Percentiles rank a stretch among this genome's conserved stretches.
These are phyloP conservation scores for Coprinellus aureogranulatus DNA, from an alignment of 768 basidiomycete species.

Conservation along the genomic window DNA sequence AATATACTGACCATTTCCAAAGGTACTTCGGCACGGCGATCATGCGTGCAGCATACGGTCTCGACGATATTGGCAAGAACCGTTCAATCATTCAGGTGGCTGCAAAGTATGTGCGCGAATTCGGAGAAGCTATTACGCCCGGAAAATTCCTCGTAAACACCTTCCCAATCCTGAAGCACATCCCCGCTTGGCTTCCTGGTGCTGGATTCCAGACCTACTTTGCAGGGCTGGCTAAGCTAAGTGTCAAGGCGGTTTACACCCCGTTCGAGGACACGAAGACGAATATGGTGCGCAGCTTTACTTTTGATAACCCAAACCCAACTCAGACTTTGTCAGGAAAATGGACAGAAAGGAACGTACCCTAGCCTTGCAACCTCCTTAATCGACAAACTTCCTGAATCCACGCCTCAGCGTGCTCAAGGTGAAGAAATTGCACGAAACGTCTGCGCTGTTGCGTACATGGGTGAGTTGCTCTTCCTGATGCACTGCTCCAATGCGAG, in stretches of 20 bases:
- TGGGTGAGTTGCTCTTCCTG: conserved; percentile 30
- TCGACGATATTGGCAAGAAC: conserved; percentile 22
- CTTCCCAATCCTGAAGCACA: conserved; percentile 5
- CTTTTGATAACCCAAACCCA: background rate
- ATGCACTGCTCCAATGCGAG: no score
- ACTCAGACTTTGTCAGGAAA: background rate
- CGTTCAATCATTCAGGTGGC: conserved; percentile 21
- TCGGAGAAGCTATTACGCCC: background rate
- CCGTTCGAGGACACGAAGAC: conserved; percentile 9
- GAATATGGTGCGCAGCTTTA: conserved; percentile 3
- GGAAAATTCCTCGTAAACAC: conserved; percentile 3
- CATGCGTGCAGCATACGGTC: conserved; percentile 28
- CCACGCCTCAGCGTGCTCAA: background rate
- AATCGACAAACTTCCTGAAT: background rate
- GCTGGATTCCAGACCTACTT: conserved; percentile 3
- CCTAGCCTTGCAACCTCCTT: conserved; percentile 2
- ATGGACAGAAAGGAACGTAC: background rate
- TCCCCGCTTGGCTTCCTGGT: conserved; percentile 10
- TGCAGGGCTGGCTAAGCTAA: background rate
- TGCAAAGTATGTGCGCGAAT: background rate
- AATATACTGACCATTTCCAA: background rate
- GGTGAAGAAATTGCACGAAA: conserved; percentile 6
- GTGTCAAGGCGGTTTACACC: background rate
- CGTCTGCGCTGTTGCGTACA: conserved; percentile 23
- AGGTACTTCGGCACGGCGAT: conserved; percentile 44